These are phyloP conservation scores for Diplodia mutila DNA, from an alignment of 2,329 filamentous ascomycete species.

Conservation along the genomic window DNA sequence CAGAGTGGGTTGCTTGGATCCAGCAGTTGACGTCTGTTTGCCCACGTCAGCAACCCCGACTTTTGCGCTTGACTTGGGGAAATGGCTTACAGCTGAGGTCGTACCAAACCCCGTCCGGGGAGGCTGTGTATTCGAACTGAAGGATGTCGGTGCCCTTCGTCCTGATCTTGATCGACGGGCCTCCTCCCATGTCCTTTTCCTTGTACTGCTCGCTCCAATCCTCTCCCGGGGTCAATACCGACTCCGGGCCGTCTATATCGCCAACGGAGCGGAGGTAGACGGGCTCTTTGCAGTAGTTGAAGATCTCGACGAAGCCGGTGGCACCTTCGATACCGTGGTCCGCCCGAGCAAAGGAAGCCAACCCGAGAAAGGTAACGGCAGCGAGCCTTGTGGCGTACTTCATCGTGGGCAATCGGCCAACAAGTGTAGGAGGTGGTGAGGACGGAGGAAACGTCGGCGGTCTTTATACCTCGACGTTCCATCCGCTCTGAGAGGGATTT, in stretches of 20 bases:
- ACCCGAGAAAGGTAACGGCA: background rate
- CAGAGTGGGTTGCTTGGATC: background rate
- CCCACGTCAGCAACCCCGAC: background rate
- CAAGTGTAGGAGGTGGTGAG: background rate
- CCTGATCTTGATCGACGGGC: background rate
- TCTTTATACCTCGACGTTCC: background rate
- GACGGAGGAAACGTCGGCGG: background rate
- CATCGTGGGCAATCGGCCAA: background rate
- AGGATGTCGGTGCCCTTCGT: background rate
- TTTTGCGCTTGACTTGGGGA: too few species aligned
- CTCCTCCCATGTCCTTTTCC: background rate
- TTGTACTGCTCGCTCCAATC: background rate
- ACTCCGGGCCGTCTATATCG: background rate
- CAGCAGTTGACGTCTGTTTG: slow-evolving; percentile 12
- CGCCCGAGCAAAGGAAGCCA: background rate
- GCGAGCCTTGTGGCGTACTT: background rate
- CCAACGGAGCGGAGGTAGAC: background rate
- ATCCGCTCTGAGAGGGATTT: too few species aligned
- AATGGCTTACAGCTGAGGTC: slow-evolving; percentile 6
- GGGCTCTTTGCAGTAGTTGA: background rate
- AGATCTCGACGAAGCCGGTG: background rate
- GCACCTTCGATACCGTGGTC: background rate
- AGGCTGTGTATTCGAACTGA: background rate
- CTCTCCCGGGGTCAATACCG: too few species aligned
- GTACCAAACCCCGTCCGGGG: background rate